These are phyloP conservation scores for Fusarium incarnatum DNA, from an alignment of 2,329 filamentous ascomycete genomes.

Conservation along the genomic window DNA sequence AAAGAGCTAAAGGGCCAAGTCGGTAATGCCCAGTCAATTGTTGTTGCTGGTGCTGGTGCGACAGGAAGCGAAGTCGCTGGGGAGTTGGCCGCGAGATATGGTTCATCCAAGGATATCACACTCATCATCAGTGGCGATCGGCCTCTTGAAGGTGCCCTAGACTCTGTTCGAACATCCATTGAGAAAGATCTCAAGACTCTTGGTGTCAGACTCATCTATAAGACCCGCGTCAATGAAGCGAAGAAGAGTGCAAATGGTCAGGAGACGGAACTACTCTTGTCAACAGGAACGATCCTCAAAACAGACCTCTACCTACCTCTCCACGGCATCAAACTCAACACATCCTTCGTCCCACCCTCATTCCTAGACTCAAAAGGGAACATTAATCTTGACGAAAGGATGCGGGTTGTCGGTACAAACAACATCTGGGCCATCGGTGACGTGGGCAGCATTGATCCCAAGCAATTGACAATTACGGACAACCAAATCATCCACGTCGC, in stretches of 20 bases:
- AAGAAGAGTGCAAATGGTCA: conserved; percentile 14
- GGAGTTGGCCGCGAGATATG: conserved; percentile 52
- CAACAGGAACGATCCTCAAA: conserved; percentile 46
- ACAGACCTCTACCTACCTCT: conserved; percentile 59
- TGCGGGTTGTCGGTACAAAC: conserved; percentile 48
- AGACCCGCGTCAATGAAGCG: conserved; percentile 49
- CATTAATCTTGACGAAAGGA: conserved; percentile 49
- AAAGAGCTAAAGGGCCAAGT: conserved; percentile 46
- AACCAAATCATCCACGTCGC: conserved; percentile 51
- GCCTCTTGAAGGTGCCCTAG: conserved; percentile 30
- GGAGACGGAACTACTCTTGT: conserved; percentile 46
- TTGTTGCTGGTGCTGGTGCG: conserved; percentile 54
- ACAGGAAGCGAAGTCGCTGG: conserved; percentile 55
- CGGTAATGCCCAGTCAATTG: conserved; percentile 47
- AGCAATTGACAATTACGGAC: conserved; percentile 52
- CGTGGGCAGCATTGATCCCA: conserved; percentile 54
- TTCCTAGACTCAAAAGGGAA: conserved; percentile 51
- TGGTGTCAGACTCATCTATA: conserved; percentile 47
- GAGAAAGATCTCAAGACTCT: conserved; percentile 44
- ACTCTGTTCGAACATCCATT: conserved; percentile 49
- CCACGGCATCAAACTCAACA: conserved; percentile 58
- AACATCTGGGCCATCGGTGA: conserved; percentile 60
- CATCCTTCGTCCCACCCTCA: conserved; percentile 51
- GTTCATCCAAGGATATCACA: conserved; percentile 45
- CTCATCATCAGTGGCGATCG: conserved; percentile 41